Percentiles rank a stretch among this genome's conserved stretches.
Conservation (phyloP, 192 early-diverging fungal genomes). For the Coemansia sp. region DNA sequence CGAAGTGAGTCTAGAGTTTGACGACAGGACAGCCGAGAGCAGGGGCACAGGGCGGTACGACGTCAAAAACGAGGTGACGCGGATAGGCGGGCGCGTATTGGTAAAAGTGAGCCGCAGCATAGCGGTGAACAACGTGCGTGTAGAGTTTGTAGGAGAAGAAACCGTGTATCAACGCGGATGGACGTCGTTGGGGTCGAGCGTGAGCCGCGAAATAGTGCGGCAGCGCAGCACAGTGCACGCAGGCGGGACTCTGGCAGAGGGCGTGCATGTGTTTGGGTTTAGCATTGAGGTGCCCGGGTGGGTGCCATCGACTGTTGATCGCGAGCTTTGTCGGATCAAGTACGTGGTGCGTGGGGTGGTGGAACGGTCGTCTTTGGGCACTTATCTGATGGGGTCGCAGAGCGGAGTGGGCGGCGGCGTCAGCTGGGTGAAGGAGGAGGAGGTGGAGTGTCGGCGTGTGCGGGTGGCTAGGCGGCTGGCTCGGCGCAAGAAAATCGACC, state of each 20-base stretch:
- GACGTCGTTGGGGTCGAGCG: constrained; percentile 24
- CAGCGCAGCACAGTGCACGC: constrained; percentile 8
- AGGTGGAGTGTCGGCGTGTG: constrained; percentile 26
- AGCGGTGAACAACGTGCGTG: constrained; percentile 19
- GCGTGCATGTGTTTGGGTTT: constrained; percentile 33
- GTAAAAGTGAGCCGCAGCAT: constrained; percentile 10
- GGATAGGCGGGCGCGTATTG: constrained; percentile 14
- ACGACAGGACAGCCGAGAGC: constrained; percentile 5
- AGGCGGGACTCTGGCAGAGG: constrained; percentile 23
- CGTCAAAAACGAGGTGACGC: constrained; percentile 3
- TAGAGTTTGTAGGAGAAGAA: constrained; percentile 45
- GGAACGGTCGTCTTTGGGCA: constrained; percentile 5
- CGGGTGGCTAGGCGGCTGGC: constrained; percentile 32
- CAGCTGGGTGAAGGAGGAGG: constrained; percentile 21
- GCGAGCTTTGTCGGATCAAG: constrained; percentile 33
- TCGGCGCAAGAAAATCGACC: constrained; percentile 34
- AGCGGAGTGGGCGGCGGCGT: not conserved
- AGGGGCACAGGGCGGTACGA: not conserved
- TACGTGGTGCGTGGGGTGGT: not conserved
- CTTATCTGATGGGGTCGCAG: not conserved
- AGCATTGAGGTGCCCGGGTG: constrained; percentile 27
- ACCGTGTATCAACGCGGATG: constrained; percentile 39
- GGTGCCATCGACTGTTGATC: constrained; percentile 45
- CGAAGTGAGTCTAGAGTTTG: constrained; percentile 27
- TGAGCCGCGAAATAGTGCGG: constrained; percentile 22